Evolutionary conservation across 208 protist species (phyloP).

Genomic region (Trypanosoma vivax): DNA sequence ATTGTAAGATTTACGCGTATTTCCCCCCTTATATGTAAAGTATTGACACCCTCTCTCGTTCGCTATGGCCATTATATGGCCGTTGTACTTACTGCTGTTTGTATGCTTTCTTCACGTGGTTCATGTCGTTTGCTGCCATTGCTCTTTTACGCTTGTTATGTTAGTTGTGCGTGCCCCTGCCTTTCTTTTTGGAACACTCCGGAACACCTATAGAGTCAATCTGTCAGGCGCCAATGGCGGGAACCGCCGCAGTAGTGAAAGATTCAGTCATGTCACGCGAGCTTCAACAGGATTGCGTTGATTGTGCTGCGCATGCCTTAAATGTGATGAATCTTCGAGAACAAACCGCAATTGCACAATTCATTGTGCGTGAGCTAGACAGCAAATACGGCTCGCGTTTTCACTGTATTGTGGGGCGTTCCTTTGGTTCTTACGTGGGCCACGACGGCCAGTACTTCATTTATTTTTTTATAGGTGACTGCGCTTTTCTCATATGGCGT

Average conservation of each 20-base stretch:
- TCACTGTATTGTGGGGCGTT: conserved; percentile 99
- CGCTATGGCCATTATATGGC: too few relatives aligned
- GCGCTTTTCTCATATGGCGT: conserved; percentile 97
- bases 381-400: conserved; percentile 98
- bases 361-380: conserved; percentile 99
- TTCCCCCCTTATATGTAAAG: too few relatives aligned
- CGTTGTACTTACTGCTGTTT: too few relatives aligned
- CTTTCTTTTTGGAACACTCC: background rate
- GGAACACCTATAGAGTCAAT: background rate
- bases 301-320: conserved; percentile 76
- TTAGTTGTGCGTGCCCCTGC: too few relatives aligned
- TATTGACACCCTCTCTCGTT: too few relatives aligned
- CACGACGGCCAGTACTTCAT: conserved; percentile 98
- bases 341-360: conserved; percentile 98
- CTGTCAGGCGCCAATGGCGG: conserved; percentile 34
- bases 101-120: too few relatives aligned
- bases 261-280: conserved; percentile 75
- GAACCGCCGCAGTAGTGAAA: conserved; percentile 56
- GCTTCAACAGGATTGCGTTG: conserved; percentile 82
- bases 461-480: conserved; percentile 98
- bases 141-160: too few relatives aligned
- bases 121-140: too few relatives aligned
- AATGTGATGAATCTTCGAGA: conserved; percentile 39
- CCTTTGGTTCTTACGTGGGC: conserved; percentile 99
- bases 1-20: too few relatives aligned